phyloP scores from a whole-genome alignment of 1,139 yeast genomes.

The Blastobotrys aristatus region DNA sequence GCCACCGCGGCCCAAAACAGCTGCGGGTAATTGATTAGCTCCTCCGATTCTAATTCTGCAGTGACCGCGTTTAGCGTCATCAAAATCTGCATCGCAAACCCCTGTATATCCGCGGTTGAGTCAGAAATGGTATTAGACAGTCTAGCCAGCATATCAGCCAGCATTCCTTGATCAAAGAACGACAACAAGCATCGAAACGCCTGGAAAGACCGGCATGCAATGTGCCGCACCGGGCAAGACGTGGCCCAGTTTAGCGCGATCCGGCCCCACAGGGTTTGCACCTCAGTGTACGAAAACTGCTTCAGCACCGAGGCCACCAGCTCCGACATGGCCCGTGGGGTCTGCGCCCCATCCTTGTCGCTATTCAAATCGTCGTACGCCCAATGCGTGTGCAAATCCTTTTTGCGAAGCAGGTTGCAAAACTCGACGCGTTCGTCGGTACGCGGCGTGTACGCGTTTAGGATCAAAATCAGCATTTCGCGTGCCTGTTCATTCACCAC shows the following conservation, averaged over 20 bases:
- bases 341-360: slow-evolving; percentile 74
- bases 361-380: slow-evolving; percentile 77
- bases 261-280: slow-evolving; percentile 80
- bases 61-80: slow-evolving; percentile 93
- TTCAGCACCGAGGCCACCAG: slow-evolving; percentile 54
- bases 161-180: slow-evolving; percentile 79
- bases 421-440: slow-evolving; percentile 47
- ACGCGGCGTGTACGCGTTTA: slow-evolving; percentile 49
- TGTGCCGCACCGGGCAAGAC: slow-evolving; percentile 92
- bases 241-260: slow-evolving; percentile 92
- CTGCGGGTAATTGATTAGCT: slow-evolving; percentile 84
- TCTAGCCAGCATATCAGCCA: slow-evolving; percentile 90
- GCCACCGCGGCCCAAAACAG: slow-evolving; percentile 96
- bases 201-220: slow-evolving; percentile 95
- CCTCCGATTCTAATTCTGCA: slow-evolving; percentile 73
- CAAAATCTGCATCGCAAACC: slow-evolving; percentile 93
- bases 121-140: slow-evolving; percentile 91
- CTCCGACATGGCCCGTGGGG: slow-evolving; percentile 84
- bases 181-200: slow-evolving; percentile 76
- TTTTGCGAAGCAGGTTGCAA: slow-evolving; percentile 43
- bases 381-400: slow-evolving; percentile 57
- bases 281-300: slow-evolving; percentile 47
- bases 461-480: slow-evolving; percentile 64
- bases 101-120: slow-evolving; percentile 83
- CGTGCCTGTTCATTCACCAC: slow-evolving; percentile 83